A percentile compares a stretch with the other conserved stretches of the same genome.
These are phyloP conservation scores for Microbotryomycetes sp. DNA, from an alignment of 1,284 basidiomycete genomes.

Conservation along the genomic window DNA sequence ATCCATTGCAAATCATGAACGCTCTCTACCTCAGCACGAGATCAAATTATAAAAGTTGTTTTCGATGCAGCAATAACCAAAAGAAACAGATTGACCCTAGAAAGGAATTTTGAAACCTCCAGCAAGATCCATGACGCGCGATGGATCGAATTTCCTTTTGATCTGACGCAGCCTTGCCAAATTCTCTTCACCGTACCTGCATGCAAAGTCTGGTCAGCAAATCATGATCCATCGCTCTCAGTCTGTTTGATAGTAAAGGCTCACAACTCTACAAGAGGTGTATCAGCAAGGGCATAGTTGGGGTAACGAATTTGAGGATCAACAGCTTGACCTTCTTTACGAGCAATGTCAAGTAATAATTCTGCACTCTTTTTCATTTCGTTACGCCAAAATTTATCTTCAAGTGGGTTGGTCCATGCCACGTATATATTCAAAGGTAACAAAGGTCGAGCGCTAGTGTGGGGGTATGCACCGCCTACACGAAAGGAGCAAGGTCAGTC, in stretches of 20 bases:
- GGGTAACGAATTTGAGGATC: constrained; percentile 34
- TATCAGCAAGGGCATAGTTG: constrained; percentile 35
- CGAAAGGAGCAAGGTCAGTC: no score
- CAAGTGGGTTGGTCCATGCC: constrained; percentile 31
- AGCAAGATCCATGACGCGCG: background rate
- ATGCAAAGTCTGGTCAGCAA: no score
- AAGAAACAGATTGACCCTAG: no score
- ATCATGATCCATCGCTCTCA: no score
- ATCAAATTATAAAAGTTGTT: no score
- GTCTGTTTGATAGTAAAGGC: no score
- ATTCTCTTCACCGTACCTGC: background rate
- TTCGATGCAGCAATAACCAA: no score
- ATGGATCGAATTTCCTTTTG: background rate
- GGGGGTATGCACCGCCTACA: constrained; percentile 28
- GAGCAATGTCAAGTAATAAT: constrained; percentile 28
- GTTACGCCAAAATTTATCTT: constrained; percentile 32
- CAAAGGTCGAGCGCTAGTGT: constrained; percentile 27
- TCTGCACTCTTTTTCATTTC: constrained; percentile 28
- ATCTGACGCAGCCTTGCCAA: background rate
- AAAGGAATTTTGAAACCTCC: background rate
- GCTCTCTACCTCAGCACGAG: no score
- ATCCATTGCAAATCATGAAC: no score
- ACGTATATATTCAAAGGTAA: constrained; percentile 38
- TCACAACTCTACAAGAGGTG: constrained; percentile 8
- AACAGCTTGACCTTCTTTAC: constrained; percentile 34